Evolutionary conservation across 2,329 filamentous ascomycete genomes (phyloP), one percentile per base, ranked within the genome.

Genomic region (Sporothrix dimorphospora): DNA sequence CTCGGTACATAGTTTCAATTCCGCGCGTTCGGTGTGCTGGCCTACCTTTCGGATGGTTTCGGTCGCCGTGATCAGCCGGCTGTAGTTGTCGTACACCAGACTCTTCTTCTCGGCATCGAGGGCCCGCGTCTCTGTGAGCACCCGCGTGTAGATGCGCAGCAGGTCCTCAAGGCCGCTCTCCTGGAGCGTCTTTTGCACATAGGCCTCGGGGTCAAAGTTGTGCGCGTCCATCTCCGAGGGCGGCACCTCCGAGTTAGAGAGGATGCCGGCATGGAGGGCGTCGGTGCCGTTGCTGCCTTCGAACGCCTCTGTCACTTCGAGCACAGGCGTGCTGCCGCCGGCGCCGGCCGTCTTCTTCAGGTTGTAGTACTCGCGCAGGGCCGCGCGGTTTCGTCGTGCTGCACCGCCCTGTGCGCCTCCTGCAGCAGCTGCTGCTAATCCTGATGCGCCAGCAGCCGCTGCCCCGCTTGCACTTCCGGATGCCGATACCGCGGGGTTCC

Each of bases 21-120:
- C n/a, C n/a, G n/a, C n/a, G n/a, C n/a, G n/a, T n/a, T n/a, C n/a
- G n/a, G n/a, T n/a, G n/a, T n/a, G n/a, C n/a, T n/a, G n/a, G n/a
- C 27, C 14, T 21, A 89, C 88, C 83, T 93, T 94, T 67, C 92
- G 88, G 78, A 99, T 99, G 3, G 95, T 98, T 81, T 97, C 95
- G 12, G 97, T 98, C 0, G 96, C 96, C n/a, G 91, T 89, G 76
- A 99, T 98, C 76, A 99, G 83, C 82, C 98, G 98, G 76, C 92
- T 96, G 81, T 98, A 99, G 80, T 99, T 99, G 80, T 99, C 95
- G 81, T 99, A 99, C 4, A 99, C 96, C 74, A 99, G 83, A 1
- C 95, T 94, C 83, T 99, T 99, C 81, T 96, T 92, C 85, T 99
- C 96, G 30, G 95, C 95, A 78, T 98, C 96, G 21, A 99, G 85